A percentile compares a stretch with the other conserved stretches of the same genome.
phyloP scores from a whole-genome alignment of 345 rosid species.

The Jatropha curcas region DNA sequence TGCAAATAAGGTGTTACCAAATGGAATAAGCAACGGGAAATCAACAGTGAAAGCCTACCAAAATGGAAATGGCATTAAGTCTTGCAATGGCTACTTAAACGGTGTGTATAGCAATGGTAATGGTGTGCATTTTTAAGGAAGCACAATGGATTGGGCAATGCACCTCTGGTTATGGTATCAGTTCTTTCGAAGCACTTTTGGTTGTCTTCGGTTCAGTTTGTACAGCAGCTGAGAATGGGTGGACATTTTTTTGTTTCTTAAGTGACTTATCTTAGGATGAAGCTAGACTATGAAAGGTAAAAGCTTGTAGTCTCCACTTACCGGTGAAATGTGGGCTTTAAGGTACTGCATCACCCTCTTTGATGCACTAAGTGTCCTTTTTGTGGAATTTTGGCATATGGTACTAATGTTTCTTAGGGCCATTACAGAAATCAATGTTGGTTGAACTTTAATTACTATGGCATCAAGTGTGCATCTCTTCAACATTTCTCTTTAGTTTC shows the following conservation, averaged over 20 bases:
- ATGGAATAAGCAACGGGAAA: conserved; percentile 48
- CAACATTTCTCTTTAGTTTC: too few species aligned
- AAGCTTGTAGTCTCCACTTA: conserved; percentile 8
- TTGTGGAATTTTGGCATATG: conserved; percentile 9
- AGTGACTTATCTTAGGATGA: conserved; percentile 16
- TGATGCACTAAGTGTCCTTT: not conserved
- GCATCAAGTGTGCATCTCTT: not conserved
- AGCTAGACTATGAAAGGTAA: conserved; percentile 13
- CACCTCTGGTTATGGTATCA: conserved; percentile 12
- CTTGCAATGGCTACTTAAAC: conserved; percentile 38
- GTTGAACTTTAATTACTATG: not conserved
- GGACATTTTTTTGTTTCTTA: conserved; percentile 17
- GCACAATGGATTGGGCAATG: conserved; percentile 56
- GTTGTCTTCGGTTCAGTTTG: conserved; percentile 28
- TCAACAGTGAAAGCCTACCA: conserved; percentile 37
- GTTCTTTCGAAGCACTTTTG: conserved; percentile 18
- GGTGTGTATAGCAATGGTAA: conserved; percentile 62
- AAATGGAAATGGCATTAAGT: conserved; percentile 43
- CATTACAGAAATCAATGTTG: not conserved
- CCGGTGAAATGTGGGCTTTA: not conserved
- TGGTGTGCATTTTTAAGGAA: conserved; percentile 42
- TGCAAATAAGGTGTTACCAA: conserved; percentile 32
- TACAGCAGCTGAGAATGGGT: conserved; percentile 40
- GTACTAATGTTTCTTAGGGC: not conserved
- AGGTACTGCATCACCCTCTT: conserved; percentile 1